A percentile compares a stretch with the other conserved stretches of the same genome.
Evolutionary conservation across 2,329 filamentous ascomycete species (phyloP).

Genomic region (Gremmenia infestans): DNA sequence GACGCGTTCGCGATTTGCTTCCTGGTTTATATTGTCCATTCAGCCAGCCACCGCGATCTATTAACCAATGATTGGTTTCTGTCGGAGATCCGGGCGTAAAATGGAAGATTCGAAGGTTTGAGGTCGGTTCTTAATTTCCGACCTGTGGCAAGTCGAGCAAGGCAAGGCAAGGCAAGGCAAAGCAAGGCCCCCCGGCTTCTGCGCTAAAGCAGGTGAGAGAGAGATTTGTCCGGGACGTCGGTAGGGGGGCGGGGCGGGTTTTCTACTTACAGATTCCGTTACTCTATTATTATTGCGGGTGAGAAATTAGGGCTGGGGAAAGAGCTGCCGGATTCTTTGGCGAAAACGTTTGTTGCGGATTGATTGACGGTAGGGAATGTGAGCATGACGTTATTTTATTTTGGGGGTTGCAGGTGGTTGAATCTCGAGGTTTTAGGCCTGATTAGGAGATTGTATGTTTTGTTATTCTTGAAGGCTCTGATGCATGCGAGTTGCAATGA

Average conservation of each 20-base stretch:
- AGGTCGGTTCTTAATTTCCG: too few relatives aligned
- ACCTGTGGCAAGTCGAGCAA: too few relatives aligned
- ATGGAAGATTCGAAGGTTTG: too few relatives aligned
- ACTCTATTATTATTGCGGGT: background rate
- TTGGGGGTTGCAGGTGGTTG: background rate
- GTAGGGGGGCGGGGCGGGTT: background rate
- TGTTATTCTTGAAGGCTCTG: too few relatives aligned
- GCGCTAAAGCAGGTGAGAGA: background rate
- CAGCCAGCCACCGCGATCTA: too few relatives aligned
- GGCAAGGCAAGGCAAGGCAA: too few relatives aligned
- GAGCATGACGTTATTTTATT: background rate
- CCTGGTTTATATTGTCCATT: too few relatives aligned
- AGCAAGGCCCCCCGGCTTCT: too few relatives aligned
- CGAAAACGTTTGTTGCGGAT: background rate
- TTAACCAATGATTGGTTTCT: too few relatives aligned
- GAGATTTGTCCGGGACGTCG: background rate
- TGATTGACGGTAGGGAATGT: background rate
- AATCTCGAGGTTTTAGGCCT: background rate
- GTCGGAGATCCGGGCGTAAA: too few relatives aligned
- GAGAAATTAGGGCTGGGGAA: background rate
- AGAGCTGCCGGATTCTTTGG: background rate
- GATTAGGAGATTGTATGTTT: background rate
- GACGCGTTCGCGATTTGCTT: too few relatives aligned
- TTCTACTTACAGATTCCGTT: background rate
- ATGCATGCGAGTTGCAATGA: too few relatives aligned